These are phyloP conservation scores for Corchorus olitorius DNA, from an alignment of 345 rosid species.

Conservation along the genomic window DNA sequence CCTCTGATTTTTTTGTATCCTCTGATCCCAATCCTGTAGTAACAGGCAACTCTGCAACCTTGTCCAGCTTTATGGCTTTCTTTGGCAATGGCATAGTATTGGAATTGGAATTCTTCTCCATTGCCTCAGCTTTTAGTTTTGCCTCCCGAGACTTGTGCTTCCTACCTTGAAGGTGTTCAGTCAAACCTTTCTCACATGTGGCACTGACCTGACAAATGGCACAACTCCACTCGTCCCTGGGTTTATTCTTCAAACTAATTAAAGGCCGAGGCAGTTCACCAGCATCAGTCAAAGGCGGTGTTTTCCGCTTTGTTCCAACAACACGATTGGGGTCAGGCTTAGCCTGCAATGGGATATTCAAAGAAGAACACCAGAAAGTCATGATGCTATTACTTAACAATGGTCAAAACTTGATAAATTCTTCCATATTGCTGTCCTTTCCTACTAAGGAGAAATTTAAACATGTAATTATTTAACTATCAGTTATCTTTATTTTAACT, in stretches of 20 bases:
- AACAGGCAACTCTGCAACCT: neutral
- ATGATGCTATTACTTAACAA: conserved; percentile 1
- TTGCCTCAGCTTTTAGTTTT: conserved; percentile 26
- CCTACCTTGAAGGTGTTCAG: conserved; percentile 43
- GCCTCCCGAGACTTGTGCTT: conserved; percentile 46
- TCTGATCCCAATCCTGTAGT: conserved; percentile 21
- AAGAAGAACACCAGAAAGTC: conserved; percentile 19
- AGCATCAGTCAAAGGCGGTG: conserved; percentile 23
- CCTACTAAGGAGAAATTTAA: neutral
- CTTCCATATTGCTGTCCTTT: neutral
- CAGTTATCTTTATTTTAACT: neutral
- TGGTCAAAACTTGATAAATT: neutral
- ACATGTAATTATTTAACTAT: neutral
- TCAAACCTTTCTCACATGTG: conserved; percentile 43
- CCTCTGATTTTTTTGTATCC: conserved; percentile 13
- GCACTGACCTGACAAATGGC: conserved; percentile 47
- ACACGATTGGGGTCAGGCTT: conserved; percentile 43
- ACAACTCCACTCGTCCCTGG: conserved; percentile 51
- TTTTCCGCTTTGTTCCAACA: conserved; percentile 47
- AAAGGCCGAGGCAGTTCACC: conserved; percentile 18
- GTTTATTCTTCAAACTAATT: conserved; percentile 26
- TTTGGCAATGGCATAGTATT: neutral
- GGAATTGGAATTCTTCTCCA: conserved; percentile 1
- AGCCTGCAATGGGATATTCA: conserved; percentile 42
- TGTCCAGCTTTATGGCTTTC: conserved; percentile 19